phyloP scores from a whole-genome alignment of 2,329 filamentous ascomycete genomes.

The Chaetomiaceae sp. region DNA sequence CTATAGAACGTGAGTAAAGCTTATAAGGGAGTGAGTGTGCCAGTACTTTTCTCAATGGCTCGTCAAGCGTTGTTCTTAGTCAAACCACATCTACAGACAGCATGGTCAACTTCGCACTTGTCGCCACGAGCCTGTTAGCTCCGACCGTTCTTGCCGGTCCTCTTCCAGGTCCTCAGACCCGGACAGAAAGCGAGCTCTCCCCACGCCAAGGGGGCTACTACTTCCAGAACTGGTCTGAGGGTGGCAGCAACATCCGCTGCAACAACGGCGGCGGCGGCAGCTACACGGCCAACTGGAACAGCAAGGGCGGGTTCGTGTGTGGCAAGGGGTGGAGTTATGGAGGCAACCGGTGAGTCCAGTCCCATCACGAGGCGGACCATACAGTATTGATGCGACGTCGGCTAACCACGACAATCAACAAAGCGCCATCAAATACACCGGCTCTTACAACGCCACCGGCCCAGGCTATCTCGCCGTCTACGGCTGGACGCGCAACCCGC shows the following conservation, averaged over 20 bases:
- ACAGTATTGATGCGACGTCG: no score
- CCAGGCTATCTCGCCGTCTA: slow-evolving; percentile 51
- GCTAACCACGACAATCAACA: no score
- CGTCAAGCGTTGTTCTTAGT: neutral
- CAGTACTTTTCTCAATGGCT: no score
- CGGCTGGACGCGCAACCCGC: slow-evolving; percentile 49
- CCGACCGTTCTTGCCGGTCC: slow-evolving; percentile 6
- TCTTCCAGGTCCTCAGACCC: neutral
- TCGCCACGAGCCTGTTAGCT: neutral
- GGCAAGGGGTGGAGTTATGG: slow-evolving; percentile 57
- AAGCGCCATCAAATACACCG: slow-evolving; percentile 34
- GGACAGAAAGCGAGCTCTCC: slow-evolving; percentile 15
- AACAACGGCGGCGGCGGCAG: slow-evolving; percentile 37
- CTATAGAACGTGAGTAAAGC: neutral
- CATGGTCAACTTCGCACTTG: slow-evolving; percentile 15
- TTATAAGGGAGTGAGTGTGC: no score
- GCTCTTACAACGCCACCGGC: slow-evolving; percentile 35
- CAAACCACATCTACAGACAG: neutral
- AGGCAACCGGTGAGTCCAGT: slow-evolving; percentile 38
- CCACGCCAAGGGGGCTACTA: slow-evolving; percentile 29
- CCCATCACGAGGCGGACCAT: neutral
- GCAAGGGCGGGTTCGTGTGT: slow-evolving; percentile 49
- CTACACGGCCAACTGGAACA: slow-evolving; percentile 42
- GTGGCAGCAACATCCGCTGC: slow-evolving; percentile 37
- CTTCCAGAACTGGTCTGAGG: slow-evolving; percentile 42